These are phyloP conservation scores for Lachnellula hyalina DNA, from an alignment of 2,329 filamentous ascomycete species.

Conservation along the genomic window DNA sequence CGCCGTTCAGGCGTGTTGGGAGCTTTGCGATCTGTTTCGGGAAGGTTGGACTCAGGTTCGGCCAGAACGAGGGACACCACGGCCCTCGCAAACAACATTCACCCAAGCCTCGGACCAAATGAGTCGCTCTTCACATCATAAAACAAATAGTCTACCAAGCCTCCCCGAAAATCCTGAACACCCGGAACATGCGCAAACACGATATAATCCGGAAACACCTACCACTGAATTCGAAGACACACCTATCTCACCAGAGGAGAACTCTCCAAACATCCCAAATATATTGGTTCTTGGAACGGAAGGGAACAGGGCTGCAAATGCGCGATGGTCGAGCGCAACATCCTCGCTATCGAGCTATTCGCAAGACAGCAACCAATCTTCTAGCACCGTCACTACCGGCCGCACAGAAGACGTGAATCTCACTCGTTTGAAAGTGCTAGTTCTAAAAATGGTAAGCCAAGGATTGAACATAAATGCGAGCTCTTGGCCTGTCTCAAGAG, in stretches of 20 bases:
- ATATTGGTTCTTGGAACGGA: slow-evolving; percentile 80
- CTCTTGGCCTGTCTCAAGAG: no score
- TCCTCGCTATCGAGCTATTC: slow-evolving; percentile 77
- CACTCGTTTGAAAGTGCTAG: slow-evolving; percentile 69
- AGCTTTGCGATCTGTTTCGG: slow-evolving; percentile 86
- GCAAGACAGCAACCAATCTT: slow-evolving; percentile 59
- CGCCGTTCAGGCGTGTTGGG: slow-evolving; percentile 90
- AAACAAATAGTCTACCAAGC: slow-evolving; percentile 42
- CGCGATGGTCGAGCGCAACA: slow-evolving; percentile 76
- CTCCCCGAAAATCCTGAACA: slow-evolving; percentile 41
- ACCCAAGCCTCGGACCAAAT: slow-evolving; percentile 50
- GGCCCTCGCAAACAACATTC: slow-evolving; percentile 74
- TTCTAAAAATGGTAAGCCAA: slow-evolving; percentile 62
- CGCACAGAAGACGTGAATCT: slow-evolving; percentile 69
- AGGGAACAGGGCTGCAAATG: slow-evolving; percentile 53
- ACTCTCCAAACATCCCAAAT: slow-evolving; percentile 71
- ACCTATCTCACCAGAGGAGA: slow-evolving; percentile 73
- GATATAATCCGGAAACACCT: slow-evolving; percentile 71
- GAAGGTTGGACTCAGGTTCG: slow-evolving; percentile 87
- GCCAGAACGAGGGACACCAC: slow-evolving; percentile 78
- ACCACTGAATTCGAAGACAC: slow-evolving; percentile 95
- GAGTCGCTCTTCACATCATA: slow-evolving; percentile 32
- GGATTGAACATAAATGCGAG: no score
- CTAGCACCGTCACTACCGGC: slow-evolving; percentile 66
- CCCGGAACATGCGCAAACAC: slow-evolving; percentile 15